Base-by-base conservation (phyloP, 2,329 filamentous ascomycete genomes). In the Aspergillus candidus region DNA sequence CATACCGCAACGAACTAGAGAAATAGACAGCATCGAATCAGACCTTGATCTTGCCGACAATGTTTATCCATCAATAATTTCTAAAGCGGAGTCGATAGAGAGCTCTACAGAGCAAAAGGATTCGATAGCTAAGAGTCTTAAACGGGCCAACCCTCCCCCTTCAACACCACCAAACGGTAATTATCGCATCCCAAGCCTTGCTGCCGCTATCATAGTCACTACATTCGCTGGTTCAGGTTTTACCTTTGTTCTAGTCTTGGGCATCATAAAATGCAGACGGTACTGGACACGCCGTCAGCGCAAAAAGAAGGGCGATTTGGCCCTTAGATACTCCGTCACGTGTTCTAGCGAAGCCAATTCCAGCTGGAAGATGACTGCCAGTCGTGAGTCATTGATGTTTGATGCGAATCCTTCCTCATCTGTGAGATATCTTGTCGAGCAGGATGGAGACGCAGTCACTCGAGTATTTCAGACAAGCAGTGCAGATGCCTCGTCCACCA, bases 381-480 rank as follows among this genome's bases (percentile, higher is more conserved):
- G 49, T 32, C 56, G 61, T 6, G 55, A 55, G 22, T 59, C 54
- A 10, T 34, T 62, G 18, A 63, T 63, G 58, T 61, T 61, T 40
- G 55, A 53, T 38, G 53, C 52, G 8, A 59, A 53, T 15, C 46
- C 47, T 11, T 55, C 63, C 17, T 54, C 57, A 7, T 58, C 57
- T 13, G 32, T 57, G 13, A 43, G 53, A 4, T 59, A 55, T 27
- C 39, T 55, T 13, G 46, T 59, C 17, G 53, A 56, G 32, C 46
- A 58, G 15, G 40, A 41, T 6, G 45, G 43, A 13, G 44, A 41
- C 10, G 41, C 39, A 5, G 46, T 54, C 17, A 49, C 47, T 17
- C 45, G 47, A 3, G 51, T 51, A 13, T 41, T 44, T 37, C 46
- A 45, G 27, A 41, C 47, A 35, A 42, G 33, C 38, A 47, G 45